phyloP scores from a whole-genome alignment of 805 yeast species.

The Scheffersomyces ergatensis region DNA sequence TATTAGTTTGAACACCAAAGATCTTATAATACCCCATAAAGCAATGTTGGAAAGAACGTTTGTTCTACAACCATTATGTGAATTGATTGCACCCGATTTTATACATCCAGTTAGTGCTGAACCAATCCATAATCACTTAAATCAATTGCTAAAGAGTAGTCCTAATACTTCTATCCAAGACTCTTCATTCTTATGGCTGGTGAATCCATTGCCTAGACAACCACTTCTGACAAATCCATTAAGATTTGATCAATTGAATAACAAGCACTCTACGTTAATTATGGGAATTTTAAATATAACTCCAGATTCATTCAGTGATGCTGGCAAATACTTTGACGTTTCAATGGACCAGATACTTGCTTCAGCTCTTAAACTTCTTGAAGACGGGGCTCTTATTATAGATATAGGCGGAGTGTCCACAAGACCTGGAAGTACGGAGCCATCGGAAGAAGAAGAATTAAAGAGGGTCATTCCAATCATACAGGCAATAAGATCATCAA shows the following conservation, averaged over 20 bases:
- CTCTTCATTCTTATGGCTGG: slow-evolving; percentile 46
- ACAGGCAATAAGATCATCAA: slow-evolving; percentile 50
- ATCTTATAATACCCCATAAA: slow-evolving; percentile 79
- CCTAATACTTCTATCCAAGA: slow-evolving; percentile 47
- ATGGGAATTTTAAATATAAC: slow-evolving; percentile 92
- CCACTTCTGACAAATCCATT: slow-evolving; percentile 12
- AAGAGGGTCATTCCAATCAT: slow-evolving; percentile 70
- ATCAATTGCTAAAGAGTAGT: slow-evolving; percentile 38
- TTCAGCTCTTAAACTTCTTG: slow-evolving; percentile 48
- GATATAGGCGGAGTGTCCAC: slow-evolving; percentile 97
- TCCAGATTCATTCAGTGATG: slow-evolving; percentile 95
- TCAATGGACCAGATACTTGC: slow-evolving; percentile 37
- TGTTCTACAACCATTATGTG: slow-evolving; percentile 86
- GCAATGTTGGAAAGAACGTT: slow-evolving; percentile 87
- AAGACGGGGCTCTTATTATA: slow-evolving; percentile 67
- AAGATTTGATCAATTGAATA: slow-evolving; percentile 44
- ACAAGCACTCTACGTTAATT: slow-evolving; percentile 53
- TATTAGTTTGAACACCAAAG: slow-evolving; percentile 50
- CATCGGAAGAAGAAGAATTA: slow-evolving; percentile 64
- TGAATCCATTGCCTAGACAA: slow-evolving; percentile 44
- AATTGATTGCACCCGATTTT: slow-evolving; percentile 62
- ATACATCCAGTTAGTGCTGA: slow-evolving; percentile 87
- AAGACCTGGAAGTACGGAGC: slow-evolving; percentile 74
- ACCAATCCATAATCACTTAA: slow-evolving; percentile 67
- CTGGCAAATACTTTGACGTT: slow-evolving; percentile 47